Evolutionary conservation across 2,329 filamentous ascomycete species (phyloP).

Genomic region (Fonsecaea multimorphosa): DNA sequence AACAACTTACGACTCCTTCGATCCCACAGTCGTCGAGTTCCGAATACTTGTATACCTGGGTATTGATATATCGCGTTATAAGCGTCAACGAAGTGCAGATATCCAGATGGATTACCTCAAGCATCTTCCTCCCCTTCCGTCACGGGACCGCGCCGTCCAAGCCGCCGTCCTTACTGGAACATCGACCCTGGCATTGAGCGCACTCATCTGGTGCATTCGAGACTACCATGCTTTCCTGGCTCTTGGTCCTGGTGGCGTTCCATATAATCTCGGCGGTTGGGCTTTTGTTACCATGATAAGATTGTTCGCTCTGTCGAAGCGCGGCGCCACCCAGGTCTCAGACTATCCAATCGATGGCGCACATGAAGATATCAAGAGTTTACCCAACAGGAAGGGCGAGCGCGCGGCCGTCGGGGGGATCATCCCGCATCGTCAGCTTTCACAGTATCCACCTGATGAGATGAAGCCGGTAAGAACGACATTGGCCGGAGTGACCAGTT

Average conservation of each 20-base stretch:
- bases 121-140: not conserved
- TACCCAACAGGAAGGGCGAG: slow-evolving; percentile 67
- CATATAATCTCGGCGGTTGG: slow-evolving; percentile 47
- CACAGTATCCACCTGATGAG: slow-evolving; percentile 64
- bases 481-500: not conserved
- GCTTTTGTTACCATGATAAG: slow-evolving; percentile 27
- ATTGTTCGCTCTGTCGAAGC: slow-evolving; percentile 18
- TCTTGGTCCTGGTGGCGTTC: slow-evolving; percentile 46
- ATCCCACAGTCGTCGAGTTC: not conserved
- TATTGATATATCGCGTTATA: not conserved
- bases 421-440: slow-evolving; percentile 78
- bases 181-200: slow-evolving; percentile 6
- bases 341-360: slow-evolving; percentile 18
- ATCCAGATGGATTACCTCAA: slow-evolving; percentile 13
- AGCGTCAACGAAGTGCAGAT: not conserved
- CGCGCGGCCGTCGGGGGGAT: slow-evolving; percentile 75
- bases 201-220: slow-evolving; percentile 25
- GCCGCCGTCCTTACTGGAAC: not conserved
- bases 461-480: slow-evolving; percentile 49
- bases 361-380: slow-evolving; percentile 52
- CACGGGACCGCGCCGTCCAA: not conserved
- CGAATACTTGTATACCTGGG: not conserved
- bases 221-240: slow-evolving; percentile 46
- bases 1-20: not conserved
- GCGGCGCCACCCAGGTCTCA: slow-evolving; percentile 3